Evolutionary conservation across 148 eudicot genomes (phyloP).

Genomic region (Drosera capensis): DNA sequence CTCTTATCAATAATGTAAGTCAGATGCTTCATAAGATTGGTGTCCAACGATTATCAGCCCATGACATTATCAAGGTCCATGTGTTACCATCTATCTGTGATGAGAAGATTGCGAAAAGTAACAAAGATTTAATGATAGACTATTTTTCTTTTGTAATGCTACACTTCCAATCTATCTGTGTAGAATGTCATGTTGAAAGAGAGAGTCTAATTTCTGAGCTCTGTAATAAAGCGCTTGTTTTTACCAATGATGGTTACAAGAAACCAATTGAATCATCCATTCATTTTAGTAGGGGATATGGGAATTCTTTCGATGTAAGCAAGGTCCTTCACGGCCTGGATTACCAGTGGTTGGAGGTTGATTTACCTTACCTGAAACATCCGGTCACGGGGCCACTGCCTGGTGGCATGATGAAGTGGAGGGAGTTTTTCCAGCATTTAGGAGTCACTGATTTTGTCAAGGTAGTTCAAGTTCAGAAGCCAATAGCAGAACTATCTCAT

Average conservation of each 20-base stretch:
- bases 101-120: conserved; percentile 11
- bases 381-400: conserved; percentile 36
- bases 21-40: conserved; percentile 64
- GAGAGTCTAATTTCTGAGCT: conserved; percentile 50
- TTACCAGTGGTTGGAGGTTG: conserved; percentile 67
- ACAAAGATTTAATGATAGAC: conserved; percentile 44
- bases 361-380: conserved; percentile 44
- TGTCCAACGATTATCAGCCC: conserved; percentile 65
- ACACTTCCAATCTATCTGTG: conserved; percentile 70
- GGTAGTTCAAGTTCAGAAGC: conserved; percentile 39
- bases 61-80: conserved; percentile 68
- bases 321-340: conserved; percentile 42
- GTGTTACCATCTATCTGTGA: conserved; percentile 58
- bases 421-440: conserved; percentile 57
- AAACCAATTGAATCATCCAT: conserved; percentile 42
- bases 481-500: conserved; percentile 30
- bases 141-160: conserved; percentile 61
- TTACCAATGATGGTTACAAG: conserved; percentile 70
- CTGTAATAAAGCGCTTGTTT: conserved; percentile 41
- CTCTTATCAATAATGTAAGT: conserved; percentile 27
- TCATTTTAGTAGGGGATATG: conserved; percentile 60
- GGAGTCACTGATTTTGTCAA: conserved; percentile 79
- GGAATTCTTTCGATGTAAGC: conserved; percentile 41
- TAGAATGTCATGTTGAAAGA: conserved; percentile 43
- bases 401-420: conserved; percentile 47